These are phyloP conservation scores for Fraxinus nigra DNA, from an alignment of 305 asterid species.

Conservation along the genomic window DNA sequence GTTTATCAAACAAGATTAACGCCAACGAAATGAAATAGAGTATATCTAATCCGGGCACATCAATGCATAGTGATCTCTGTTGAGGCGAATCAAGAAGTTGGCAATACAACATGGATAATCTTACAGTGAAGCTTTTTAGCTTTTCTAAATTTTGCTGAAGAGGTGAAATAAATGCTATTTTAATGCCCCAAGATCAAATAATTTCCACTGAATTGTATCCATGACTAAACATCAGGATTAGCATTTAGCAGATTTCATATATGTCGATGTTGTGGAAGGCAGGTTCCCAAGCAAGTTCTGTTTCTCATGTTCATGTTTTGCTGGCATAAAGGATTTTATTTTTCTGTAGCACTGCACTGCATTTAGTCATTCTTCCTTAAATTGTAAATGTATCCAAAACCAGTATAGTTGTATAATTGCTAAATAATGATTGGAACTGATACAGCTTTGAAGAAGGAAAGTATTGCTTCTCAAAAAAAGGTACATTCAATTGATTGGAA, in stretches of 20 bases:
- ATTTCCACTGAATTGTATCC: constrained; percentile 1
- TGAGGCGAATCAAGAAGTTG: background rate
- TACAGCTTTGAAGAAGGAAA: constrained; percentile 65
- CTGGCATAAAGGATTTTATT: background rate
- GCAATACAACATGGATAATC: background rate
- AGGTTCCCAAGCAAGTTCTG: background rate
- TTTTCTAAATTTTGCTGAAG: background rate
- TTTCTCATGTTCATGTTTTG: constrained; percentile 10
- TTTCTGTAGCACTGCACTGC: background rate
- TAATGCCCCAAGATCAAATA: background rate
- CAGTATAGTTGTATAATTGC: background rate
- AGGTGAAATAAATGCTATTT: background rate
- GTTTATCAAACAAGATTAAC: background rate
- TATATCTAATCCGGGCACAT: background rate
- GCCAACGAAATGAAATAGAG: background rate
- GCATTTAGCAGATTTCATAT: constrained; percentile 12
- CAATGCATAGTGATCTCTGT: background rate
- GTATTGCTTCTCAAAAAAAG: constrained; percentile 45
- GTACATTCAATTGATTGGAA: constrained; percentile 37
- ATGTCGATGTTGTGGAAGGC: constrained; percentile 10
- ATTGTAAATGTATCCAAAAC: constrained; percentile 15
- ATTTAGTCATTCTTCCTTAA: background rate
- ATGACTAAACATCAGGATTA: constrained; percentile 4
- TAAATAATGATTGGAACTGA: constrained; percentile 23
- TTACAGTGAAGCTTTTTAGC: background rate